Percentiles rank a stretch among this genome's conserved stretches.
Conservation (phyloP, 1,284 basidiomycete species). For the Boletus semigastroideus region DNA sequence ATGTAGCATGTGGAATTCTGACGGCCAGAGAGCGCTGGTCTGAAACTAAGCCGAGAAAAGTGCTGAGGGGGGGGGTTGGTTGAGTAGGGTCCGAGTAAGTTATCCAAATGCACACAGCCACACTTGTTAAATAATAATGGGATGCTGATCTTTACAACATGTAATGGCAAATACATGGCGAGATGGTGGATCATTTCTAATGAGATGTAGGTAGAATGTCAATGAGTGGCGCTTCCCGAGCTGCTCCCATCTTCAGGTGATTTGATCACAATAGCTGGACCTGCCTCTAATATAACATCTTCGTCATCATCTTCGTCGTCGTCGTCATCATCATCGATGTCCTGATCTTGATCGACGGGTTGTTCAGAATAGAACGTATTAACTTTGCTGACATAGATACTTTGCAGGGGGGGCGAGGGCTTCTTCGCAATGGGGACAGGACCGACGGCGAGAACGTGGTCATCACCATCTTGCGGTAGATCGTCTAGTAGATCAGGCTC, state of each 20-base stretch:
- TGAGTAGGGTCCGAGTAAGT: background rate
- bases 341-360: conserved; percentile 36
- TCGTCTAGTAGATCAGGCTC: conserved; percentile 29
- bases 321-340: conserved; percentile 39
- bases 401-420: conserved; percentile 33
- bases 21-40: conserved; percentile 1
- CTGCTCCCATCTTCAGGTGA: conserved; percentile 27
- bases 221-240: conserved; percentile 29
- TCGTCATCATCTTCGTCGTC: conserved; percentile 17
- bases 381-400: conserved; percentile 37
- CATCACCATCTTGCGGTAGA: conserved; percentile 39
- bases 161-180: conserved; percentile 18
- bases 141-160: conserved; percentile 16
- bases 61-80: background rate
- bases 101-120: background rate
- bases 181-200: conserved; percentile 14
- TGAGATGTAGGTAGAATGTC: conserved; percentile 15
- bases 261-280: conserved; percentile 53
- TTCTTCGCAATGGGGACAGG: conserved; percentile 43
- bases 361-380: conserved; percentile 40
- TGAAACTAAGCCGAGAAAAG: background rate
- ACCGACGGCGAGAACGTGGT: conserved; percentile 52
- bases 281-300: conserved; percentile 68
- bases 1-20: conserved; percentile 32
- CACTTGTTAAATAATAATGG: conserved; percentile 11